Conservation (phyloP, 2,329 filamentous ascomycete genomes). For the Talaromyces sp. region DNA sequence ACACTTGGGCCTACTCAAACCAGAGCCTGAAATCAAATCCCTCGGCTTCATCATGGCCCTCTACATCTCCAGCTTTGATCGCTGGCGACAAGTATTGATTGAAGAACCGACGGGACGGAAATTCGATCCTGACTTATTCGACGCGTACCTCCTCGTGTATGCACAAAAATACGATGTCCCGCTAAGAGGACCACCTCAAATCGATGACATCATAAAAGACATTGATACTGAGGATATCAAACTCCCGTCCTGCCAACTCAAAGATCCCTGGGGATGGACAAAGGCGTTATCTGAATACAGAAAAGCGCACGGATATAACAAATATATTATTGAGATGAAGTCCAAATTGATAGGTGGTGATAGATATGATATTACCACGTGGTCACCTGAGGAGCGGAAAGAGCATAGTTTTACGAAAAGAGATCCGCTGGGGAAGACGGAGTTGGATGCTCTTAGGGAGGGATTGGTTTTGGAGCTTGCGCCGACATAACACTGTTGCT, state of each 20-base stretch:
- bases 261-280: conserved; percentile 29
- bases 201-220: conserved; percentile 19
- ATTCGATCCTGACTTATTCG: not conserved
- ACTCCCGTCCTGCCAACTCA: conserved; percentile 25
- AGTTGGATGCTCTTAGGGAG: conserved; percentile 37
- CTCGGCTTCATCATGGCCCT: conserved; percentile 40
- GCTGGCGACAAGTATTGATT: conserved; percentile 8
- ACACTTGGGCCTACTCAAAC: conserved; percentile 29
- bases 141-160: not conserved
- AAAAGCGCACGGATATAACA: conserved; percentile 14
- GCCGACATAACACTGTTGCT: not conserved
- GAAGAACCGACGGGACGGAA: not conserved
- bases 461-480: conserved; percentile 31
- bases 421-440: conserved; percentile 36
- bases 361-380: conserved; percentile 36
- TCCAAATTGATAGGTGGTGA: conserved; percentile 39
- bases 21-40: conserved; percentile 37
- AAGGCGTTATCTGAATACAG: conserved; percentile 25
- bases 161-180: not conserved
- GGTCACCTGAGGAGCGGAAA: conserved; percentile 35
- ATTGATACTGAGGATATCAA: conserved; percentile 22
- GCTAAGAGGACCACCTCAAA: not conserved
- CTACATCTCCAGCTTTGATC: conserved; percentile 31
- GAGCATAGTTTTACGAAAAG: conserved; percentile 30
- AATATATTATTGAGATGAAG: not conserved